These are phyloP conservation scores for Diplodia mutila DNA, from an alignment of 2,329 filamentous ascomycete genomes.

Conservation along the genomic window DNA sequence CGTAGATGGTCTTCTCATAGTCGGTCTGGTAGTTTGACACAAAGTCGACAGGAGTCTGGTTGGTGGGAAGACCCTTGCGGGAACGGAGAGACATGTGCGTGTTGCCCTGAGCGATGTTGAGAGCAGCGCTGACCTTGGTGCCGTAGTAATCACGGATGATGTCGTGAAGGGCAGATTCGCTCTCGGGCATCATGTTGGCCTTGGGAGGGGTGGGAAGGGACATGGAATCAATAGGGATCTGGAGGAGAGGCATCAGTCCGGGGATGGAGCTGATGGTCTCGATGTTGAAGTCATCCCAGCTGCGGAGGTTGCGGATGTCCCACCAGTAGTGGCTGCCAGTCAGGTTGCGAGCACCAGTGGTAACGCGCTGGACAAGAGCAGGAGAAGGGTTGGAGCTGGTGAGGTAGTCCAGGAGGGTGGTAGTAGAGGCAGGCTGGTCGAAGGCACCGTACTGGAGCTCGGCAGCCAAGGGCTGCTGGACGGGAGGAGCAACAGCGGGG, in stretches of 20 bases:
- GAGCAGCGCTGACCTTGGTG: slow-evolving; percentile 82
- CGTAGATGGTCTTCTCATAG: slow-evolving; percentile 53
- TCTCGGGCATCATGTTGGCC: slow-evolving; percentile 70
- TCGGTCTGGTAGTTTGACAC: slow-evolving; percentile 64
- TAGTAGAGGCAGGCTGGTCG: slow-evolving; percentile 51
- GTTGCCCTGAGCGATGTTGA: slow-evolving; percentile 72
- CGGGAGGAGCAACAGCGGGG: slow-evolving; percentile 42
- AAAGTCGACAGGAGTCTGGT: slow-evolving; percentile 56
- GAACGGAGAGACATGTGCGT: slow-evolving; percentile 61
- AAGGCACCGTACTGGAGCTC: slow-evolving; percentile 46
- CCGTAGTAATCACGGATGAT: slow-evolving; percentile 80
- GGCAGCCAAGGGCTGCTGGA: slow-evolving; percentile 48
- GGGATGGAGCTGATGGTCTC: slow-evolving; percentile 72
- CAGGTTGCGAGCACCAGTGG: slow-evolving; percentile 68
- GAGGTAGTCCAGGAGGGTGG: slow-evolving; percentile 77
- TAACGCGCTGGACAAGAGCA: slow-evolving; percentile 77
- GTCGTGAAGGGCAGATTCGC: slow-evolving; percentile 73
- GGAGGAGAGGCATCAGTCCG: slow-evolving; percentile 72
- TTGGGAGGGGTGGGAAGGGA: slow-evolving; percentile 63
- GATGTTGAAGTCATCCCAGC: slow-evolving; percentile 80
- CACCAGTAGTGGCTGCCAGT: slow-evolving; percentile 86
- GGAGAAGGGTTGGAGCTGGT: slow-evolving; percentile 80
- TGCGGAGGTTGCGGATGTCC: slow-evolving; percentile 85
- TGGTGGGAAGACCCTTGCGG: slow-evolving; percentile 55
- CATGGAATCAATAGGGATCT: slow-evolving; percentile 60